Percentiles rank a stretch among this genome's conserved stretches.
Evolutionary conservation across 177 flowering plant genomes (phyloP).

Genomic region (Vitis hybrid): DNA sequence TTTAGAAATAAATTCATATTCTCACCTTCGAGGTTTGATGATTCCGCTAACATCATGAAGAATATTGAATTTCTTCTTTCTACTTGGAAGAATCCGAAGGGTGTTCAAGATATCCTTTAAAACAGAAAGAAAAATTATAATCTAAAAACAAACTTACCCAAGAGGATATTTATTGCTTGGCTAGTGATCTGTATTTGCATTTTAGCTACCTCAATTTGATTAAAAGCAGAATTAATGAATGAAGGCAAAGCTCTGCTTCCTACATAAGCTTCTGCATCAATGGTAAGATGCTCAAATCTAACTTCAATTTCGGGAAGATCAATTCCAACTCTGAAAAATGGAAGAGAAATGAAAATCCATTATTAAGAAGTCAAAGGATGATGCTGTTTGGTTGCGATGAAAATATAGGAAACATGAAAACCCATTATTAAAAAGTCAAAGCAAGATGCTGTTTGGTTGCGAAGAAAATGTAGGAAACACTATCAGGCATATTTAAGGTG

Average conservation of each 20-base stretch:
- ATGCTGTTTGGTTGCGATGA: background rate
- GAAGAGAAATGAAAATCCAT: background rate
- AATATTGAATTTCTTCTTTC: slow-evolving; percentile 33
- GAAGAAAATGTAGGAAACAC: background rate
- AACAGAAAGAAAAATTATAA: background rate
- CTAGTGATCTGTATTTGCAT: background rate
- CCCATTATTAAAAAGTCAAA: background rate
- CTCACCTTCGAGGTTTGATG: slow-evolving; percentile 55
- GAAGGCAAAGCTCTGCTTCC: slow-evolving; percentile 53
- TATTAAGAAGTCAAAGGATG: background rate
- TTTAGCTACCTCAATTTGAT: slow-evolving; percentile 29
- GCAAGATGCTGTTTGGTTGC: background rate
- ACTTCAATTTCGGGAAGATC: slow-evolving; percentile 45
- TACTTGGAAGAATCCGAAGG: slow-evolving; percentile 34
- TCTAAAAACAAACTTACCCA: background rate
- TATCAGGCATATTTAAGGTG: background rate
- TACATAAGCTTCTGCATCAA: slow-evolving; percentile 40
- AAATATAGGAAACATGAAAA: background rate
- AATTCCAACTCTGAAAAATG: slow-evolving; percentile 30
- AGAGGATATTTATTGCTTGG: background rate
- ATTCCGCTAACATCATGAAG: slow-evolving; percentile 51
- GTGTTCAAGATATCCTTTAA: slow-evolving; percentile 26
- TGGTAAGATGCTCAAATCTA: slow-evolving; percentile 38
- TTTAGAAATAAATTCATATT: no score
- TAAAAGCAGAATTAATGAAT: slow-evolving; percentile 25